phyloP scores from a whole-genome alignment of 345 rosid genomes.

The Erodium maritimum region DNA sequence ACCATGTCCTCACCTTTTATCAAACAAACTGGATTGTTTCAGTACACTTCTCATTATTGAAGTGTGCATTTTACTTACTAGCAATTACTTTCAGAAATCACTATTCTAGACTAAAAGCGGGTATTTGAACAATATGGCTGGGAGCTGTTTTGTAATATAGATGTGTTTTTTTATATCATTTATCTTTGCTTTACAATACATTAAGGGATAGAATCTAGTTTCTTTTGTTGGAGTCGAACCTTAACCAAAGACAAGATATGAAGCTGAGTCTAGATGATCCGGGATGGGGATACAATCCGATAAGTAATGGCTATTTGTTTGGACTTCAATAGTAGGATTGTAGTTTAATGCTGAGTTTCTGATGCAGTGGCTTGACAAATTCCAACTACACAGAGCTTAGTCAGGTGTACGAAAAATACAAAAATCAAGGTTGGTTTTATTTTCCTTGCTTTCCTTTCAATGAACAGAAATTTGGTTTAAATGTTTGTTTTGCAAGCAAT shows the following conservation, averaged over 20 bases:
- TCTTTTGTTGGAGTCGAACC: background rate
- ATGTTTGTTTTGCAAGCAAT: background rate
- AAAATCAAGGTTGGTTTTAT: conserved; percentile 49
- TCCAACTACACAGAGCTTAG: conserved; percentile 87
- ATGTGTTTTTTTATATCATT: no score
- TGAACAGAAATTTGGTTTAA: background rate
- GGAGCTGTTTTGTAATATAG: background rate
- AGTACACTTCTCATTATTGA: no score
- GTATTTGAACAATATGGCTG: background rate
- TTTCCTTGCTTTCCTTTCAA: background rate
- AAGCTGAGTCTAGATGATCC: background rate
- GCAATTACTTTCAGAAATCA: no score
- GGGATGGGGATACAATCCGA: no score
- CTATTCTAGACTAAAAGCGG: background rate
- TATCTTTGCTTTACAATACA: background rate
- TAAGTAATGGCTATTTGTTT: no score
- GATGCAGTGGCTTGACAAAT: conserved; percentile 76
- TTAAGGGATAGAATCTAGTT: background rate
- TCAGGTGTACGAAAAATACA: conserved; percentile 67
- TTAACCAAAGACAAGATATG: background rate
- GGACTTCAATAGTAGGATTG: background rate
- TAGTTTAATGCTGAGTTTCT: conserved; percentile 7
- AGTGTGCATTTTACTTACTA: background rate
- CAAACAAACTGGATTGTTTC: no score
- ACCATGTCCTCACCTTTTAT: background rate